Evolutionary conservation across 768 basidiomycete genomes (phyloP).

Genomic region (Rhodosporidiobolus odoratus): DNA sequence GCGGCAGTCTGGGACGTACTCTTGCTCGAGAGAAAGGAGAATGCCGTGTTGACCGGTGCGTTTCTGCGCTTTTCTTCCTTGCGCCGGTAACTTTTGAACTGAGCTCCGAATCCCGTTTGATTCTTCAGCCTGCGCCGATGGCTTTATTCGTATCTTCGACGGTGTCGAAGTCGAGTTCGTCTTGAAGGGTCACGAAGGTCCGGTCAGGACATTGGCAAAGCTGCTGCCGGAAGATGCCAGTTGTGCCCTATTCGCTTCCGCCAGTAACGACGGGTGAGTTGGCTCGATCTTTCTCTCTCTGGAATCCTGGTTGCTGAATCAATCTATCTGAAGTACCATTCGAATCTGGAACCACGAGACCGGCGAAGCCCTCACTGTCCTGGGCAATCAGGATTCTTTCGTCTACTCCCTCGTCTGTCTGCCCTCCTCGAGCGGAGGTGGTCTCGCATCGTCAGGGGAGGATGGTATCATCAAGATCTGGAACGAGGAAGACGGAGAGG

Average conservation of each 20-base stretch:
- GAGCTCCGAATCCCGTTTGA: background rate
- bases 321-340: slow-evolving; percentile 61
- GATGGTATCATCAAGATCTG: slow-evolving; percentile 88
- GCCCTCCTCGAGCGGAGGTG: slow-evolving; percentile 56
- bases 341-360: slow-evolving; percentile 66
- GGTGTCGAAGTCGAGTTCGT: slow-evolving; percentile 58
- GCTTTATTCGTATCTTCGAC: slow-evolving; percentile 65
- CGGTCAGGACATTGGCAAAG: slow-evolving; percentile 70
- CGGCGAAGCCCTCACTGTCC: slow-evolving; percentile 57
- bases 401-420: slow-evolving; percentile 75
- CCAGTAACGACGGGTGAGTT: slow-evolving; percentile 80
- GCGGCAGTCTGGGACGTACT: slow-evolving; percentile 93
- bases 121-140: slow-evolving; percentile 77
- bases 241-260: slow-evolving; percentile 73
- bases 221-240: slow-evolving; percentile 60
- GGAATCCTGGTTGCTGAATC: background rate
- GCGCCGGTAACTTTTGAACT: background rate
- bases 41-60: slow-evolving; percentile 14
- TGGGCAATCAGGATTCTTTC: slow-evolving; percentile 91
- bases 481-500: slow-evolving; percentile 72
- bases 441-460: slow-evolving; percentile 82
- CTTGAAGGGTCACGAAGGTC: slow-evolving; percentile 80
- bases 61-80: slow-evolving; percentile 46
- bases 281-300: background rate
- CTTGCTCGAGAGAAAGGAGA: slow-evolving; percentile 52